phyloP scores from a whole-genome alignment of 2,329 filamentous ascomycete genomes.

The Cladosporium colombiae region DNA sequence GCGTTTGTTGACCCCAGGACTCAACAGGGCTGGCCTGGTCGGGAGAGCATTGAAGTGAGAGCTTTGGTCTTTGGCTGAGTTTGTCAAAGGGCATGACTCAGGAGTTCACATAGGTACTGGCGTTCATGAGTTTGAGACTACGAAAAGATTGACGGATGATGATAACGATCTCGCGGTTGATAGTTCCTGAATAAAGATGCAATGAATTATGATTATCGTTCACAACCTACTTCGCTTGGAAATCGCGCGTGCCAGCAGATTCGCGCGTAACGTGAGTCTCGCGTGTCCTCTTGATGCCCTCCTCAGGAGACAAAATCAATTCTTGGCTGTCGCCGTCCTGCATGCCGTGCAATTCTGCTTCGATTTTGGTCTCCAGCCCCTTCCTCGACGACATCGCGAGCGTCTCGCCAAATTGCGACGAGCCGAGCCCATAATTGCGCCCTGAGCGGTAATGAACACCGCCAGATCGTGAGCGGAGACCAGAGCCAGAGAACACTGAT shows the following conservation, averaged over 20 bases:
- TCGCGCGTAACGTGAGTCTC: neutral
- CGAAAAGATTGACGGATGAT: neutral
- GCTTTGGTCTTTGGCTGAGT: conserved; percentile 70
- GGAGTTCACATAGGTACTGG: neutral
- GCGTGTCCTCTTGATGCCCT: conserved; percentile 2
- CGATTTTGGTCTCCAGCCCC: neutral
- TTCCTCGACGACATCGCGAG: neutral
- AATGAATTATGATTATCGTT: neutral
- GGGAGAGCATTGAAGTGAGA: conserved; percentile 89
- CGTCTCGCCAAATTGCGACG: neutral
- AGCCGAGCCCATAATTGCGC: neutral
- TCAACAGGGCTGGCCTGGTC: conserved; percentile 59
- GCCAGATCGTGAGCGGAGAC: neutral
- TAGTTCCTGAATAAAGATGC: neutral
- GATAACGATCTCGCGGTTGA: neutral
- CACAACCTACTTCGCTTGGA: neutral
- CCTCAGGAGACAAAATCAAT: neutral
- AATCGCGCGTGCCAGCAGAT: neutral
- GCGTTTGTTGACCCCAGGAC: conserved; percentile 79
- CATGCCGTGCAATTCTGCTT: neutral
- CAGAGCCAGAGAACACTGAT: neutral
- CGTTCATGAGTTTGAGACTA: neutral
- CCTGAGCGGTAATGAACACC: neutral
- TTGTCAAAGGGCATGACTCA: neutral
- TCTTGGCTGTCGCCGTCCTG: conserved; percentile 11